phyloP scores from a whole-genome alignment of 371 early-diverging fungal species.

The Rhizopus delemar region DNA sequence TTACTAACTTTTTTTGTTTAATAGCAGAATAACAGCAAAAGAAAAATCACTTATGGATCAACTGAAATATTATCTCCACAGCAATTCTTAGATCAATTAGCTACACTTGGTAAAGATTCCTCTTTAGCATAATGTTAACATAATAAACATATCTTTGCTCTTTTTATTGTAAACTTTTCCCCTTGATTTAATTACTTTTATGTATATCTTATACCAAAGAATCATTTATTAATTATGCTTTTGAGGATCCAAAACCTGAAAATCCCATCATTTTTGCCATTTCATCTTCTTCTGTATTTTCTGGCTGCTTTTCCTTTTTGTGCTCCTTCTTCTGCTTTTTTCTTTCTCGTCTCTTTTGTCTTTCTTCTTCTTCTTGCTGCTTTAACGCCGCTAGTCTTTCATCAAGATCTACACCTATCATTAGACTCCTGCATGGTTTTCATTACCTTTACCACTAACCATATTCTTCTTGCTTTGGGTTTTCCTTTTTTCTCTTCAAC shows the following conservation, averaged over 20 bases:
- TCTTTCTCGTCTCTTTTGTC: constrained; percentile 46
- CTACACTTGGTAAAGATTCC: constrained; percentile 56
- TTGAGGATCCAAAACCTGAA: constrained; percentile 50
- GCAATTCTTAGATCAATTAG: constrained; percentile 83
- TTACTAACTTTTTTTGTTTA: constrained; percentile 1
- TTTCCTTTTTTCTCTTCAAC: constrained; percentile 61
- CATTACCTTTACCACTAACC: constrained; percentile 31
- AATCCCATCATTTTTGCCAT: constrained; percentile 60
- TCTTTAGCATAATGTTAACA: constrained; percentile 15
- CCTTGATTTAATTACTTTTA: background rate
- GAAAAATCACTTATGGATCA: constrained; percentile 92
- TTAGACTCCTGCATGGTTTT: too few relatives aligned
- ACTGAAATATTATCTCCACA: constrained; percentile 92
- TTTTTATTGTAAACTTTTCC: background rate
- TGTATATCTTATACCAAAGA: background rate
- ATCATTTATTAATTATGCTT: constrained; percentile 22
- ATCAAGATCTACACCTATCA: constrained; percentile 51
- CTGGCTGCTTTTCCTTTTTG: constrained; percentile 34
- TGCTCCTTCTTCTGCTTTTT: constrained; percentile 55
- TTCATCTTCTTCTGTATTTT: constrained; percentile 34
- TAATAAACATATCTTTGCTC: too few relatives aligned
- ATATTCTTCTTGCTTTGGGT: constrained; percentile 53
- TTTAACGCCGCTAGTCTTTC: constrained; percentile 48
- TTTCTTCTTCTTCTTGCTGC: constrained; percentile 57
- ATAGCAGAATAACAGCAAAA: constrained; percentile 65